phyloP scores from a whole-genome alignment of 2,329 filamentous ascomycete species.

The Colletotrichum eleusines region DNA sequence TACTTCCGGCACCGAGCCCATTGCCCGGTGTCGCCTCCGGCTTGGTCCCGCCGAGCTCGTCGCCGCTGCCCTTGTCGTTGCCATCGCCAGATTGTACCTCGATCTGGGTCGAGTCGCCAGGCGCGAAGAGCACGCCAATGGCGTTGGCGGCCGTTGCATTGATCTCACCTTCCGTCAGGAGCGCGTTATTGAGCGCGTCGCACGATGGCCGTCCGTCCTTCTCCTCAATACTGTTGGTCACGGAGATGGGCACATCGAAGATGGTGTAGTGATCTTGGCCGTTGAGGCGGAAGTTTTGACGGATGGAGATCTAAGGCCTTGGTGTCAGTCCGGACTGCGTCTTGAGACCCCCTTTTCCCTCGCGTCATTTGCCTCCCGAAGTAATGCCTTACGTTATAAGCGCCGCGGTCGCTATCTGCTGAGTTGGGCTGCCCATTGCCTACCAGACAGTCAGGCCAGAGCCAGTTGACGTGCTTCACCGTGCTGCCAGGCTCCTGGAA shows the following conservation, averaged over 20 bases:
- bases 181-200: slow-evolving; percentile 63
- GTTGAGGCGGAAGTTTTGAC: slow-evolving; percentile 77
- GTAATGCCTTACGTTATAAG: slow-evolving; percentile 68
- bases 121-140: slow-evolving; percentile 63
- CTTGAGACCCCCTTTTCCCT: background rate
- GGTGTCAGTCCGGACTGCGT: background rate
- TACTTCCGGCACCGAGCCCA: slow-evolving; percentile 50
- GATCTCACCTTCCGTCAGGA: slow-evolving; percentile 61
- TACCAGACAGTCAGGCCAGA: slow-evolving; percentile 77
- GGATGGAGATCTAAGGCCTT: slow-evolving; percentile 71
- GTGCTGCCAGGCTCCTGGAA: slow-evolving; percentile 73
- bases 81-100: slow-evolving; percentile 49
- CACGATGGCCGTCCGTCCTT: slow-evolving; percentile 59
- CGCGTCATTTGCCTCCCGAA: background rate
- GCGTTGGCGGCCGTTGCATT: slow-evolving; percentile 56
- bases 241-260: slow-evolving; percentile 76
- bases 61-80: slow-evolving; percentile 38
- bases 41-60: slow-evolving; percentile 48
- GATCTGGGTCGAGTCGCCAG: slow-evolving; percentile 62
- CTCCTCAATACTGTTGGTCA: slow-evolving; percentile 72
- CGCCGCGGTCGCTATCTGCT: slow-evolving; percentile 65
- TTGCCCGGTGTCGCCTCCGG: slow-evolving; percentile 48
- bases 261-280: slow-evolving; percentile 74
- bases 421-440: slow-evolving; percentile 65
- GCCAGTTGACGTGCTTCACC: slow-evolving; percentile 80